Evolutionary conservation across 495 filamentous ascomycete species (phyloP).

Genomic region (Pyrenopolyporus hunteri): DNA sequence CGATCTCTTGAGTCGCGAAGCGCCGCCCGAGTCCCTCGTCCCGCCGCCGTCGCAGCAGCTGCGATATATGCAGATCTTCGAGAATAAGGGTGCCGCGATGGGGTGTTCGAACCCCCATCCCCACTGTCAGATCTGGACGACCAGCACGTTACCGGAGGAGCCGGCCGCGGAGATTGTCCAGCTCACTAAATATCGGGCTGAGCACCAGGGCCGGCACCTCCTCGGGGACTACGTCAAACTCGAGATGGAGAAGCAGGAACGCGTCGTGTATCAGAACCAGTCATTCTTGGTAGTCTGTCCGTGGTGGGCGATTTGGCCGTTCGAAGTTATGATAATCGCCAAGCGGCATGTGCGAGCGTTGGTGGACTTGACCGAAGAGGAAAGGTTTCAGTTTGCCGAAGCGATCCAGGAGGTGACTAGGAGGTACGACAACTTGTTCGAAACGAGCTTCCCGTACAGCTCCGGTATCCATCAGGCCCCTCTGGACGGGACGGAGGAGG

Average conservation of each 20-base stretch:
- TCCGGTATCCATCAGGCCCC: slow-evolving; percentile 94
- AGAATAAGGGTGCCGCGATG: slow-evolving; percentile 98
- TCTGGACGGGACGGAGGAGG: slow-evolving; percentile 80
- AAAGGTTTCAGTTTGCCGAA: slow-evolving; percentile 76
- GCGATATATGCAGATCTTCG: slow-evolving; percentile 98
- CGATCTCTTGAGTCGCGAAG: slow-evolving; percentile 46
- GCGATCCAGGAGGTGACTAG: slow-evolving; percentile 84
- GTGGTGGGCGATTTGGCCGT: slow-evolving; percentile 98
- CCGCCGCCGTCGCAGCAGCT: slow-evolving; percentile 75
- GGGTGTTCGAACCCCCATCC: slow-evolving; percentile 99
- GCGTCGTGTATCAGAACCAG: slow-evolving; percentile 85
- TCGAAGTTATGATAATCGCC: slow-evolving; percentile 89
- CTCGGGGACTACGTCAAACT: slow-evolving; percentile 86
- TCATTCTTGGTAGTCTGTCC: slow-evolving; percentile 85
- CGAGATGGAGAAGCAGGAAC: slow-evolving; percentile 80
- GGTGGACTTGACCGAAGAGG: slow-evolving; percentile 74
- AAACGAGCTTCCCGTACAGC: slow-evolving; percentile 94
- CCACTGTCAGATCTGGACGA: slow-evolving; percentile 96
- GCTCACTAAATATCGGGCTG: slow-evolving; percentile 72
- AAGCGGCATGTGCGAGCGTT: slow-evolving; percentile 80
- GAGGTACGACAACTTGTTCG: slow-evolving; percentile 95
- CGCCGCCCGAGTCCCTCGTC: slow-evolving; percentile 46
- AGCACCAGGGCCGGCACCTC: slow-evolving; percentile 74
- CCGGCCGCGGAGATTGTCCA: slow-evolving; percentile 77
- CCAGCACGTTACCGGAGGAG: slow-evolving; percentile 86